Conservation (phyloP, 2,329 filamentous ascomycete species). For the Triangularia verruculosa region DNA sequence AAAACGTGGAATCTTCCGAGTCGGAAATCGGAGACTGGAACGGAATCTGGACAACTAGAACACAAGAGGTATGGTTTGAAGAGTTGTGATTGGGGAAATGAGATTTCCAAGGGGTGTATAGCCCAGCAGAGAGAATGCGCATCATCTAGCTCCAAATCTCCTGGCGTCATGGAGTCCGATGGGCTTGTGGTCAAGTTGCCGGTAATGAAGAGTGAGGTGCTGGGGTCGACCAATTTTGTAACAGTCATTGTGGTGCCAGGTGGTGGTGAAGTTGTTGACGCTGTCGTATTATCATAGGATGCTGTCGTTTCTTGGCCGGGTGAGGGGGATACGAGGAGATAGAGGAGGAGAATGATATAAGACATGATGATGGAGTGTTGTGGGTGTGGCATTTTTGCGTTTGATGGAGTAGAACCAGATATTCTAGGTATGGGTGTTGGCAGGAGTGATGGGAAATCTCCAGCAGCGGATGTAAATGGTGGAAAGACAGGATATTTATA, state of each 20-base stretch:
- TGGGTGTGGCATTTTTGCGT: neutral
- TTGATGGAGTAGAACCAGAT: neutral
- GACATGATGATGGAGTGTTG: neutral
- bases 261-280: neutral
- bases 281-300: neutral
- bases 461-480: neutral
- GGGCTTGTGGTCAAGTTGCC: neutral
- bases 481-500: neutral
- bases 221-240: neutral
- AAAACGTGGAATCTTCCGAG: too few relatives aligned
- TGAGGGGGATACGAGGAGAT: neutral
- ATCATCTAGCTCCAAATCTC: neutral
- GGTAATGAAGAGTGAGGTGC: neutral
- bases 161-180: neutral
- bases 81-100: neutral
- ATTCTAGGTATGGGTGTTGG: neutral
- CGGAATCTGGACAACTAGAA: neutral
- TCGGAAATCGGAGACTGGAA: neutral
- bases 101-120: neutral
- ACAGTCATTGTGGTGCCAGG: too few relatives aligned
- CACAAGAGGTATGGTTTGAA: neutral
- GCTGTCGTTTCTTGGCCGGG: neutral
- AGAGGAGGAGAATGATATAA: neutral
- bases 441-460: neutral
- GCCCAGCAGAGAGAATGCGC: neutral